A percentile compares a stretch with the other conserved stretches of the same genome.
phyloP scores from a whole-genome alignment of 1,284 basidiomycete genomes.

The Pseudozyma sp. region DNA sequence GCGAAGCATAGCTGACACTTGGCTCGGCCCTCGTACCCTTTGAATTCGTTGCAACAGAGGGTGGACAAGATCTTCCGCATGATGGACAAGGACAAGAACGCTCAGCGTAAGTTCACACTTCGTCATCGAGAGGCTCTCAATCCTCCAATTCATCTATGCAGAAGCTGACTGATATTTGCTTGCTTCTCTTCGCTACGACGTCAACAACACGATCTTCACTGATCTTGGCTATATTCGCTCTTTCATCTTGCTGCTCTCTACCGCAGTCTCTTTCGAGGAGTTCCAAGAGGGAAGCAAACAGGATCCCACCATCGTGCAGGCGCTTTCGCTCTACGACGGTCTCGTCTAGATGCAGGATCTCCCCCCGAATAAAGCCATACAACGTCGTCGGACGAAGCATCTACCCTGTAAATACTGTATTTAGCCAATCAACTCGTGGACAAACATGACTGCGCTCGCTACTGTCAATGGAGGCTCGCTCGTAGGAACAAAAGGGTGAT shows the following conservation, averaged over 20 bases:
- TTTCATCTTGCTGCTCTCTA: not conserved
- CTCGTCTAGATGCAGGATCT: slow-evolving; percentile 24
- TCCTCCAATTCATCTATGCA: not conserved
- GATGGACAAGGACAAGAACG: slow-evolving; percentile 68
- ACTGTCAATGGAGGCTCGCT: not conserved
- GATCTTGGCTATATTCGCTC: not conserved
- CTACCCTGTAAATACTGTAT: slow-evolving; percentile 15
- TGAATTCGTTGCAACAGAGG: slow-evolving; percentile 32
- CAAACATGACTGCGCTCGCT: not conserved
- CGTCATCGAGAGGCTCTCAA: not conserved
- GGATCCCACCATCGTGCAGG: slow-evolving; percentile 67
- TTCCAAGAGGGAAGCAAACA: slow-evolving; percentile 68
- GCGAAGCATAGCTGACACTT: too few relatives aligned
- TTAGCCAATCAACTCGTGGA: slow-evolving; percentile 9
- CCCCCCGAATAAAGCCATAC: not conserved
- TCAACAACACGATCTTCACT: not conserved
- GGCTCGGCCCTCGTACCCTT: too few relatives aligned
- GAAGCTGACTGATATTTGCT: not conserved
- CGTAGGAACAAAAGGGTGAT: not conserved
- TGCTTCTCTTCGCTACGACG: not conserved
- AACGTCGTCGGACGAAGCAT: slow-evolving; percentile 3
- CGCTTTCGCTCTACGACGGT: slow-evolving; percentile 64
- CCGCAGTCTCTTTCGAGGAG: slow-evolving; percentile 66
- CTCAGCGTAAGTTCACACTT: slow-evolving; percentile 55
- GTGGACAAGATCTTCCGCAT: slow-evolving; percentile 68